These are phyloP conservation scores for Vigna mungo DNA, from an alignment of 306 rosid species.

Conservation along the genomic window DNA sequence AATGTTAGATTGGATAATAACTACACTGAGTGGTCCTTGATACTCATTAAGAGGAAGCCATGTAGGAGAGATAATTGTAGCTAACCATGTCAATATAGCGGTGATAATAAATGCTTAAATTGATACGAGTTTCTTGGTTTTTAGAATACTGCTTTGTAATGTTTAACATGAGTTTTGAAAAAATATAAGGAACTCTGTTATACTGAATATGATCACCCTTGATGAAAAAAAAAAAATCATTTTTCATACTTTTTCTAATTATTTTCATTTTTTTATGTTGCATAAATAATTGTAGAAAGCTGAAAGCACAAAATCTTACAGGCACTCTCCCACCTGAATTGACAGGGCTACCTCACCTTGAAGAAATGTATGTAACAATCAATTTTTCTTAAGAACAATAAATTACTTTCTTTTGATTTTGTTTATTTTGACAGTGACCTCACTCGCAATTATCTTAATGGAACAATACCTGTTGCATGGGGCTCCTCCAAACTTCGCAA, in stretches of 20 bases:
- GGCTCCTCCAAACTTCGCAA: slow-evolving; percentile 34
- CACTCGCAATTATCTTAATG: slow-evolving; percentile 53
- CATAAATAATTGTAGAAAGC: slow-evolving; percentile 28
- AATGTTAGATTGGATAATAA: too few relatives aligned
- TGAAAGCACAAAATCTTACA: slow-evolving; percentile 45
- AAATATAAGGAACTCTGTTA: too few relatives aligned
- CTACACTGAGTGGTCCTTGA: too few relatives aligned
- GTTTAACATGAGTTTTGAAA: too few relatives aligned
- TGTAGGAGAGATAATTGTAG: too few relatives aligned
- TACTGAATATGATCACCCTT: too few relatives aligned
- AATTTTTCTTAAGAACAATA: not conserved
- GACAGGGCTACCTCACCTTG: slow-evolving; percentile 46
- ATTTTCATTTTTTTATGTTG: not conserved
- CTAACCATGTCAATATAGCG: too few relatives aligned
- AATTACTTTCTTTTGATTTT: not conserved
- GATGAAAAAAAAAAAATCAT: too few relatives aligned
- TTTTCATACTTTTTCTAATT: not conserved
- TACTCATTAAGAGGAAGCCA: too few relatives aligned
- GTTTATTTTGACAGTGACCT: slow-evolving; percentile 46
- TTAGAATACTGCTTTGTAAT: too few relatives aligned
- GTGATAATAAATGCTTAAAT: too few relatives aligned
- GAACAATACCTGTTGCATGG: slow-evolving; percentile 61
- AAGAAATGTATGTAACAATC: slow-evolving; percentile 44
- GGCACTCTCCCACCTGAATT: slow-evolving; percentile 59
- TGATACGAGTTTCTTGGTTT: too few relatives aligned